phyloP scores from a whole-genome alignment of 2,329 filamentous ascomycete species.

The Daldinia sp. region DNA sequence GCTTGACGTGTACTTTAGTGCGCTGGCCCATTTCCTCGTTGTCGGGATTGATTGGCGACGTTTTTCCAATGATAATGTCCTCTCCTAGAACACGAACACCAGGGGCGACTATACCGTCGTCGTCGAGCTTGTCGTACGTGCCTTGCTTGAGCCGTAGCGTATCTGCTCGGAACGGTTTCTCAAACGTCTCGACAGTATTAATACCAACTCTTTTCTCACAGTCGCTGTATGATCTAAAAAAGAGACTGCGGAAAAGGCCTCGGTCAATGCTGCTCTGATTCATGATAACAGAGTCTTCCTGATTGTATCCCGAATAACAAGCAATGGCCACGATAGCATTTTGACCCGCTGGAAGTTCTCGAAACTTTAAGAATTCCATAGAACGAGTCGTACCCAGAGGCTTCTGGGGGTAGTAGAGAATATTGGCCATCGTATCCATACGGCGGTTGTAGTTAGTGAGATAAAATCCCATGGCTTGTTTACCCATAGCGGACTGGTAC shows the following conservation, averaged over 20 bases:
- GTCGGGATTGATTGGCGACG: conserved; percentile 90
- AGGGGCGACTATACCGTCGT: conserved; percentile 93
- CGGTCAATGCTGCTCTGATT: conserved; percentile 99
- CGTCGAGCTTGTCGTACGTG: conserved; percentile 96
- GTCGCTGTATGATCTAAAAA: conserved; percentile 97
- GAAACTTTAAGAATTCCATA: conserved; percentile 99
- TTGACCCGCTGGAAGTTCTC: conserved; percentile 94
- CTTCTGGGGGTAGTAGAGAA: conserved; percentile 98
- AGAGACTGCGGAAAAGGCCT: conserved; percentile 94
- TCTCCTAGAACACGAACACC: conserved; percentile 95
- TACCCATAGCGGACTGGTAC: conserved; percentile 99
- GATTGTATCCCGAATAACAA: conserved; percentile 98
- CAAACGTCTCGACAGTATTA: conserved; percentile 90
- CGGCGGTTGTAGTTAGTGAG: conserved; percentile 95
- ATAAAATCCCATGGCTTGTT: conserved; percentile 99
- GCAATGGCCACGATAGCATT: conserved; percentile 98
- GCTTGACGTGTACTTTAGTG: conserved; percentile 88
- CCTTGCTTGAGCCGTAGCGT: conserved; percentile 93
- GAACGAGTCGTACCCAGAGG: conserved; percentile 93
- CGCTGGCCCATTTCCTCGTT: conserved; percentile 93
- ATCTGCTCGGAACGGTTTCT: conserved; percentile 89
- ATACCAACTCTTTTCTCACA: conserved; percentile 96
- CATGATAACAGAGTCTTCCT: conserved; percentile 99
- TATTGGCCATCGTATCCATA: conserved; percentile 99
- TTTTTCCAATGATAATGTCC: conserved; percentile 99